A percentile compares a stretch with the other conserved stretches of the same genome.
These are phyloP conservation scores for Inga leiocalycina DNA, from an alignment of 306 rosid genomes.

Conservation along the genomic window DNA sequence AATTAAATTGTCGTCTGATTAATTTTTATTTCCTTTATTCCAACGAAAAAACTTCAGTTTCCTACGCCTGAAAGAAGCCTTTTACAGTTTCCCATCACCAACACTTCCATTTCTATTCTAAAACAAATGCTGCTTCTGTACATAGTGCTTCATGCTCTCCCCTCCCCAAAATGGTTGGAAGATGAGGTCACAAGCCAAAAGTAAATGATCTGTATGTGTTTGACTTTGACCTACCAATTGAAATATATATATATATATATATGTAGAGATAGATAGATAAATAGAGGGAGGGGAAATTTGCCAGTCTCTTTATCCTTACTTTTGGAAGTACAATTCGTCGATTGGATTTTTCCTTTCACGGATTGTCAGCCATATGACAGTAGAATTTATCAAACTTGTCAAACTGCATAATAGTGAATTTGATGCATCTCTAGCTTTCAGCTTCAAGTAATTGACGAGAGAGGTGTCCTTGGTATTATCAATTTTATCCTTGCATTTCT, in stretches of 20 bases:
- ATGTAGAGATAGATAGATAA: not conserved
- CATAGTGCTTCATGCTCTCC: conserved; percentile 8
- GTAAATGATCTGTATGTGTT: conserved; percentile 22
- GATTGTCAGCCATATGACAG: not conserved
- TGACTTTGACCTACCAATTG: conserved; percentile 12
- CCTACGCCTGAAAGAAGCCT: not conserved
- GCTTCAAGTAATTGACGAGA: conserved; percentile 4
- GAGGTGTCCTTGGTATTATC: conserved; percentile 11
- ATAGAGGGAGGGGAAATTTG: not conserved
- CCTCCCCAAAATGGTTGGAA: not conserved
- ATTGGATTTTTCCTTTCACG: not conserved
- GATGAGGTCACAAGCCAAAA: conserved; percentile 12
- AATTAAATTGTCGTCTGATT: not conserved
- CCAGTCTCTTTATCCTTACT: conserved; percentile 17
- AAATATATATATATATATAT: not conserved
- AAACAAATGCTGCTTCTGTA: conserved; percentile 7
- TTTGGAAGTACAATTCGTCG: not conserved
- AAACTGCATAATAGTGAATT: not conserved
- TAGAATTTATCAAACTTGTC: not conserved
- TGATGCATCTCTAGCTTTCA: conserved; percentile 18
- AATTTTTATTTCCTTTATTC: not conserved
- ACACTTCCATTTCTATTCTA: conserved; percentile 15
- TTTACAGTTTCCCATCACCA: not conserved
- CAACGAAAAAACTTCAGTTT: not conserved
- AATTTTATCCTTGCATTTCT: conserved; percentile 9